phyloP scores from a whole-genome alignment of 1,139 yeast species.

The Hansenula anomala region DNA sequence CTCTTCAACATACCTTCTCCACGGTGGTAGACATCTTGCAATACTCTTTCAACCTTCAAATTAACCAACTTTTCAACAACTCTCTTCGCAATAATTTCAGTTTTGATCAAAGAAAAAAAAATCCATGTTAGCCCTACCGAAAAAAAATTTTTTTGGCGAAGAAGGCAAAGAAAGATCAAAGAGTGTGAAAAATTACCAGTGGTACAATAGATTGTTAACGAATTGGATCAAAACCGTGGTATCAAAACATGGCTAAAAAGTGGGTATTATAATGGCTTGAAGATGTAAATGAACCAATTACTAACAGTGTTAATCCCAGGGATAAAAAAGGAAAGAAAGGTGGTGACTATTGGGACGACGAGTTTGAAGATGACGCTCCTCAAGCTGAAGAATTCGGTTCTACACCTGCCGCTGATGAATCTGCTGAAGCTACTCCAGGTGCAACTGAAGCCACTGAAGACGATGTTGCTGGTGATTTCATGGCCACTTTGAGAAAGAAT shows the following conservation, averaged over 20 bases:
- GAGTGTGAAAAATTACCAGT: not conserved
- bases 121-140: too few species aligned
- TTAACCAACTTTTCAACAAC: too few species aligned
- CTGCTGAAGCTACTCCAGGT: conserved; percentile 20
- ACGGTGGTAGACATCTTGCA: conserved; percentile 19
- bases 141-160: not conserved
- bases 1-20: conserved; percentile 33
- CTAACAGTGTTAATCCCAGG: conserved; percentile 17
- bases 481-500: conserved; percentile 75
- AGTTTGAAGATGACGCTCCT: conserved; percentile 51
- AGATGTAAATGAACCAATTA: too few species aligned
- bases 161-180: not conserved
- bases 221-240: too few species aligned
- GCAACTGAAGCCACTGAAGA: conserved; percentile 33
- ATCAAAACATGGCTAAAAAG: conserved; percentile 26
- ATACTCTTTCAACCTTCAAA: not conserved
- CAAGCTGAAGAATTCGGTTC: conserved; percentile 54
- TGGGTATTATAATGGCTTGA: not conserved
- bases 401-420: conserved; percentile 19
- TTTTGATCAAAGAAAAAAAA: not conserved
- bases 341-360: conserved; percentile 84
- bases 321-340: conserved; percentile 43
- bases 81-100: not conserved
- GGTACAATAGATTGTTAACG: too few species aligned
- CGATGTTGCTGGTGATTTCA: conserved; percentile 54